Evolutionary conservation across 495 filamentous ascomycete genomes (phyloP).

Genomic region (Trichoderma gamsii): DNA sequence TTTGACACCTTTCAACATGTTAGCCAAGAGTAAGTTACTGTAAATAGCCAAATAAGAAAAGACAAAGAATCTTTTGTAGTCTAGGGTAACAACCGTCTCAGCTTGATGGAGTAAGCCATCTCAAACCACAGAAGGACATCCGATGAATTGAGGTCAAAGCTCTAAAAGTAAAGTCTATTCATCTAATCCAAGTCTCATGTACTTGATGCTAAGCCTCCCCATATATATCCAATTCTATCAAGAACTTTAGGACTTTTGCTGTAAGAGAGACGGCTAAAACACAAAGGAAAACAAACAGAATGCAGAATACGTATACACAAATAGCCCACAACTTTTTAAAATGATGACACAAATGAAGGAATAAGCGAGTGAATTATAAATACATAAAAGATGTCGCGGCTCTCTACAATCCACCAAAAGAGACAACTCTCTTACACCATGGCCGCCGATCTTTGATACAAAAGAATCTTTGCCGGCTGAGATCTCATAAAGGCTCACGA

Average conservation of each 20-base stretch:
- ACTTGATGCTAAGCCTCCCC: too few relatives aligned
- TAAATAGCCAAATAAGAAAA: too few relatives aligned
- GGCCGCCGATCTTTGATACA: neutral
- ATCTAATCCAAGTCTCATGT: neutral
- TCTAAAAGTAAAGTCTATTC: neutral
- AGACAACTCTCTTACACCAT: neutral
- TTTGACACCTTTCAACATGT: too few relatives aligned
- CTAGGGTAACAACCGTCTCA: too few relatives aligned
- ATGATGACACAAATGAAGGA: neutral
- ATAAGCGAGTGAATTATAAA: slow-evolving; percentile 12
- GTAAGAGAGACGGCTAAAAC: neutral
- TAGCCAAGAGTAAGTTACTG: too few relatives aligned
- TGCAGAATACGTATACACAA: neutral
- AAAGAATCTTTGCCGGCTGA: neutral
- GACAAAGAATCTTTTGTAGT: too few relatives aligned
- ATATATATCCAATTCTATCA: too few relatives aligned
- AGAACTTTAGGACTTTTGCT: neutral
- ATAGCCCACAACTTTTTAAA: neutral
- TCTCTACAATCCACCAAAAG: neutral
- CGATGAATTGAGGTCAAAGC: too few relatives aligned
- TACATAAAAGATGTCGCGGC: slow-evolving; percentile 5
- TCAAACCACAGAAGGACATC: too few relatives aligned
- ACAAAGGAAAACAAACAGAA: neutral
- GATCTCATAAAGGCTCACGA: neutral
- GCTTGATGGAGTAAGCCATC: too few relatives aligned